A percentile compares a stretch with the other conserved stretches of the same genome.
These are phyloP conservation scores for Rubroboletus pulcherrimus DNA, from an alignment of 768 basidiomycete genomes.

Conservation along the genomic window DNA sequence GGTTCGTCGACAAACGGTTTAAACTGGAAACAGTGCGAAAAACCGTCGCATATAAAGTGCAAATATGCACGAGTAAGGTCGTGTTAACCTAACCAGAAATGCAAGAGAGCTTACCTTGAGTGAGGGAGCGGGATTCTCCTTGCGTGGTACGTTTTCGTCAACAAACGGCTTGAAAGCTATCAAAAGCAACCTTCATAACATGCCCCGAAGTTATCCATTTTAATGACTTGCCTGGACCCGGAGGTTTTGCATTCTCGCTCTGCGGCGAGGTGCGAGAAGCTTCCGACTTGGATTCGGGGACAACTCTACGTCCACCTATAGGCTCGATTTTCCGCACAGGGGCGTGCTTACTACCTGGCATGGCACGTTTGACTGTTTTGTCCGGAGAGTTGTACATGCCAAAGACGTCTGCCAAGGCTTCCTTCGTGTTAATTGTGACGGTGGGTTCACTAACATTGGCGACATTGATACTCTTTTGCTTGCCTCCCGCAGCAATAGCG, in stretches of 20 bases:
- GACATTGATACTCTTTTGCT: conserved; percentile 42
- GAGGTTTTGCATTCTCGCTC: conserved; percentile 21
- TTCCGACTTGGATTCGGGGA: conserved; percentile 32
- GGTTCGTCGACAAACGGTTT: conserved; percentile 60
- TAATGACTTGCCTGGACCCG: conserved; percentile 37
- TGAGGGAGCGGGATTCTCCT: conserved; percentile 40
- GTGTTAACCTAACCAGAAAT: not conserved
- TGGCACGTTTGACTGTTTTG: conserved; percentile 54
- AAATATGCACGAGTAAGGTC: conserved; percentile 10
- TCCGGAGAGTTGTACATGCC: conserved; percentile 94
- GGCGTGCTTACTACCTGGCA: conserved; percentile 69
- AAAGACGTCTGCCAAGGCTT: conserved; percentile 90
- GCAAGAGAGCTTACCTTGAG: conserved; percentile 13
- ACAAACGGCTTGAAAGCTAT: conserved; percentile 60
- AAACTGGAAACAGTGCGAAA: conserved; percentile 42
- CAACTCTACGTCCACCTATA: conserved; percentile 33
- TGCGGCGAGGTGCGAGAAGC: conserved; percentile 30
- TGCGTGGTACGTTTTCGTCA: conserved; percentile 52
- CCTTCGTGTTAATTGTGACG: conserved; percentile 95
- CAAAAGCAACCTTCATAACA: conserved; percentile 1
- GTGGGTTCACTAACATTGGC: conserved; percentile 63
- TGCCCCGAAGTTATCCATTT: conserved; percentile 16
- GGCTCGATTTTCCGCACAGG: conserved; percentile 67
- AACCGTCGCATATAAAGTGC: not conserved
- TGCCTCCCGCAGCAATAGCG: conserved; percentile 25